Evolutionary conservation across 139 green algal species (phyloP).

Genomic region (Chloropicon primus): DNA sequence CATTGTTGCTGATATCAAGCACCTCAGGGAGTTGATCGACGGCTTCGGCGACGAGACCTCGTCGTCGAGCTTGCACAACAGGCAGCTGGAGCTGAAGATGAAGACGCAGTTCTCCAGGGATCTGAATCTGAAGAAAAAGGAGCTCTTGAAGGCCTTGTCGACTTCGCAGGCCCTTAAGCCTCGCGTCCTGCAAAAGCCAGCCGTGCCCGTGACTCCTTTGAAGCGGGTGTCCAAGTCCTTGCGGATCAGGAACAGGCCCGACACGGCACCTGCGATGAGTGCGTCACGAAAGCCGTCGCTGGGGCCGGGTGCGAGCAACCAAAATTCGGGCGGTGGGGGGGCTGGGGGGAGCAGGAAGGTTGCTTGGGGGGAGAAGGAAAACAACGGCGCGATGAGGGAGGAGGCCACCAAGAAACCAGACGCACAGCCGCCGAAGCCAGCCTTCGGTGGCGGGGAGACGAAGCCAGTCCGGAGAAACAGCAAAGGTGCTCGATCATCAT

Average conservation of each 20-base stretch:
- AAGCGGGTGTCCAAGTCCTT: not conserved
- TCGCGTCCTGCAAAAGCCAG: not conserved
- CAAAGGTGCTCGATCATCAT: too few relatives aligned
- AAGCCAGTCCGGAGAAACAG: too few relatives aligned
- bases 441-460: too few relatives aligned
- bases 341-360: not conserved
- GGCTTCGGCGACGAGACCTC: not conserved
- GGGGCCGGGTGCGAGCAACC: too few relatives aligned
- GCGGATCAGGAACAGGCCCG: not conserved
- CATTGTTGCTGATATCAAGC: not conserved
- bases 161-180: not conserved
- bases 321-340: too few relatives aligned
- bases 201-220: not conserved
- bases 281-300: too few relatives aligned
- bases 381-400: too few relatives aligned
- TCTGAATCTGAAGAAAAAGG: not conserved
- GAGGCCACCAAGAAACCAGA: too few relatives aligned
- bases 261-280: not conserved
- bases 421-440: too few relatives aligned
- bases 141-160: not conserved
- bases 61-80: not conserved
- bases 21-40: not conserved
- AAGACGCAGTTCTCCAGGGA: not conserved
- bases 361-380: not conserved
- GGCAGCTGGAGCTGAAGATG: not conserved